A percentile compares a stretch with the other conserved stretches of the same genome.
Evolutionary conservation across 1,284 basidiomycete genomes (phyloP).

Genomic region (Pterula multifida): DNA sequence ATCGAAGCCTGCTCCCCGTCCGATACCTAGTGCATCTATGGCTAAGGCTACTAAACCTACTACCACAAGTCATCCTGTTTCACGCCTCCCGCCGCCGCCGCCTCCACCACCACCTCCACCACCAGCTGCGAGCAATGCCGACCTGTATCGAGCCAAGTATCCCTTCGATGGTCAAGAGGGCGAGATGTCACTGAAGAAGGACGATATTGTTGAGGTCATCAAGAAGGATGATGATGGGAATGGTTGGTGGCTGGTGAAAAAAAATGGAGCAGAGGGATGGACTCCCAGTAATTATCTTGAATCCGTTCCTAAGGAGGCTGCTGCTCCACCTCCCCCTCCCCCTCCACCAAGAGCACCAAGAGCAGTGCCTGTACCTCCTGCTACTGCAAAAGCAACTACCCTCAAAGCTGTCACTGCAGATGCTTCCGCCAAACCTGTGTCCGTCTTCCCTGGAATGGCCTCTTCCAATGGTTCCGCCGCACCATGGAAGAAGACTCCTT

Average conservation of each 20-base stretch:
- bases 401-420: constrained; percentile 38
- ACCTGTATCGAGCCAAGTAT: constrained; percentile 80
- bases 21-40: constrained; percentile 37
- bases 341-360: constrained; percentile 31
- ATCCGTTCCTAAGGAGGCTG: constrained; percentile 43
- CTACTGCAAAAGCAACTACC: constrained; percentile 19
- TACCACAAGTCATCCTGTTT: constrained; percentile 9
- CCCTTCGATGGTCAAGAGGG: constrained; percentile 85
- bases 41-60: constrained; percentile 17
- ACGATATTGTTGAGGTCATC: constrained; percentile 84
- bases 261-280: constrained; percentile 81
- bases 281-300: constrained; percentile 92
- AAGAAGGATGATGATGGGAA: constrained; percentile 79
- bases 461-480: constrained; percentile 53
- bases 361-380: constrained; percentile 13
- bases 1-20: constrained; percentile 17
- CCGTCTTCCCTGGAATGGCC: constrained; percentile 63
- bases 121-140: constrained; percentile 53
- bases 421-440: constrained; percentile 52
- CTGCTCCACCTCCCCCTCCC: constrained; percentile 63
- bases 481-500: constrained; percentile 58
- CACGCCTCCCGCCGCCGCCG: constrained; percentile 40
- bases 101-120: constrained; percentile 52
- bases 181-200: constrained; percentile 85
- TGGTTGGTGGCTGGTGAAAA: constrained; percentile 96